phyloP scores from a whole-genome alignment of 2,329 filamentous ascomycete species.

The Fusarium burgessii region DNA sequence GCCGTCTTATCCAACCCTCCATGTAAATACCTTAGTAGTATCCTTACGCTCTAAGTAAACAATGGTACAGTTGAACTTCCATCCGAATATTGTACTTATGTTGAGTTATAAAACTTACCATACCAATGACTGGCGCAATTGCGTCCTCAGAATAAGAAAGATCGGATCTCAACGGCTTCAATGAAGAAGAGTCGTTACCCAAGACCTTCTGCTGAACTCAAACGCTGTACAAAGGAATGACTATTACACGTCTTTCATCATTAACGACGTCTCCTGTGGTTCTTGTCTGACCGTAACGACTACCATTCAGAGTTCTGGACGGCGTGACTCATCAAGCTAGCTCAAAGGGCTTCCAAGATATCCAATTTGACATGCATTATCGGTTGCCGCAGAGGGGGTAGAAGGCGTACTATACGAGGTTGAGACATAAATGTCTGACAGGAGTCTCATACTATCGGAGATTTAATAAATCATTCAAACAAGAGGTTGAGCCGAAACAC shows the following conservation, averaged over 20 bases:
- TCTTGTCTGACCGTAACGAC: background rate
- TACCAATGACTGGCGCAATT: too few species aligned
- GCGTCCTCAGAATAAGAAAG: background rate
- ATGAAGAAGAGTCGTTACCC: background rate
- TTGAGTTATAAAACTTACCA: too few species aligned
- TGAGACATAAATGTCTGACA: background rate
- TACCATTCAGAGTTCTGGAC: background rate
- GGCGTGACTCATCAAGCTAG: slow-evolving; percentile 15
- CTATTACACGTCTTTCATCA: background rate
- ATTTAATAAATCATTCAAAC: background rate
- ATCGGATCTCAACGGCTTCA: background rate
- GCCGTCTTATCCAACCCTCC: background rate
- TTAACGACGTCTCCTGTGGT: background rate
- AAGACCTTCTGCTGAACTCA: background rate
- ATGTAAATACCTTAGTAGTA: background rate
- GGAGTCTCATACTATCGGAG: background rate
- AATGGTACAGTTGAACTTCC: background rate
- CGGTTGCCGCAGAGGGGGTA: background rate
- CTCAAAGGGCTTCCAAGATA: background rate
- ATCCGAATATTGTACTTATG: background rate
- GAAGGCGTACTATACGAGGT: background rate
- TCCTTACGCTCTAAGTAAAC: background rate
- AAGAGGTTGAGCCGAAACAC: background rate
- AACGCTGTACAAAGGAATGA: background rate
- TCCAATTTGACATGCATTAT: slow-evolving; percentile 10